These are phyloP conservation scores for Botrytis squamosa DNA, from an alignment of 2,329 filamentous ascomycete species.

Conservation along the genomic window DNA sequence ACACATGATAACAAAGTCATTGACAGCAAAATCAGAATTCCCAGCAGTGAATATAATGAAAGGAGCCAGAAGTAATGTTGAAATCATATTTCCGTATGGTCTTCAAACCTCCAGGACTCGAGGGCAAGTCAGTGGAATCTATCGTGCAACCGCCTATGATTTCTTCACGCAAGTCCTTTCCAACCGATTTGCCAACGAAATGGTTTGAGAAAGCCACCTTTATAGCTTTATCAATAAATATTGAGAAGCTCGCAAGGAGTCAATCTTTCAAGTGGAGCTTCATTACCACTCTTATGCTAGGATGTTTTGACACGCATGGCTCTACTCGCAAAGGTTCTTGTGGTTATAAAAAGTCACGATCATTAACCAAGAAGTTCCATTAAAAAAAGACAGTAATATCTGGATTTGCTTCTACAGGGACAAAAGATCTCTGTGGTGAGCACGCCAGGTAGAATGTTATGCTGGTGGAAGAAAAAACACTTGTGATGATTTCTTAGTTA, in stretches of 20 bases:
- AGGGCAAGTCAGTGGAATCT: background rate
- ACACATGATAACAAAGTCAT: background rate
- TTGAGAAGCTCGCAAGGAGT: background rate
- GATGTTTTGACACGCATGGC: background rate
- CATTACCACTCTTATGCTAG: background rate
- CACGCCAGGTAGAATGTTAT: rapidly evolving
- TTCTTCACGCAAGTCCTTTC: background rate
- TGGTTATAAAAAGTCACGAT: background rate
- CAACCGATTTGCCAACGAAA: background rate
- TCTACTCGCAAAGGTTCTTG: background rate
- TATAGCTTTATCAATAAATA: background rate
- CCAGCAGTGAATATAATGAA: background rate
- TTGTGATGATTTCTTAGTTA: background rate
- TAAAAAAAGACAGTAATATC: background rate
- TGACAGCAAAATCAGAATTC: background rate
- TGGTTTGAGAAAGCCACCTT: too few relatives aligned
- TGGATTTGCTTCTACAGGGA: too few relatives aligned
- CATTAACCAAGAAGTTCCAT: rapidly evolving
- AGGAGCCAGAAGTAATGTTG: background rate
- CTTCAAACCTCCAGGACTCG: too few relatives aligned
- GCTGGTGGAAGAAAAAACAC: background rate
- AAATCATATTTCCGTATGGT: background rate
- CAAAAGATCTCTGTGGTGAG: background rate
- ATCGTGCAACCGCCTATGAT: rapidly evolving
- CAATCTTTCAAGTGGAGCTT: background rate